Conservation (phyloP, 805 yeast species). For the Candida loeiensis region DNA sequence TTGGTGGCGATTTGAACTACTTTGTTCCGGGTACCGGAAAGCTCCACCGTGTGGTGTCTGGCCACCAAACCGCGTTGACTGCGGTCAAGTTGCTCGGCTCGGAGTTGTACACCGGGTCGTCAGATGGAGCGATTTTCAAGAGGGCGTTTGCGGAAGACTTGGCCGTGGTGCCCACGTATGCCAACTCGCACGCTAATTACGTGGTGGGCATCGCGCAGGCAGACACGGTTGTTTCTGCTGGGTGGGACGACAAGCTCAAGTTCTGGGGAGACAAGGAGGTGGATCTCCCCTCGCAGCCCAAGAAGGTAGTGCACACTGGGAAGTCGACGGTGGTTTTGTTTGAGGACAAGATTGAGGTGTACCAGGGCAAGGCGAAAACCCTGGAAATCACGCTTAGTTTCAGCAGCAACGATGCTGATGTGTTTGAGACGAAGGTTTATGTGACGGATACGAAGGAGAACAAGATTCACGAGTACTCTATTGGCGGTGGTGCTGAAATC, state of each 20-base stretch:
- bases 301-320: constrained; percentile 26
- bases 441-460: constrained; percentile 30
- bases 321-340: constrained; percentile 28
- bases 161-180: constrained; percentile 32
- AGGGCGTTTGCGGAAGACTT: constrained; percentile 43
- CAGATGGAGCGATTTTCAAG: constrained; percentile 68
- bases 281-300: constrained; percentile 33
- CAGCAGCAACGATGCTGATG: constrained; percentile 13
- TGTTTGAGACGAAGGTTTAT: constrained; percentile 16
- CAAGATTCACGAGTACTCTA: constrained; percentile 26
- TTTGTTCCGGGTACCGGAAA: constrained; percentile 38
- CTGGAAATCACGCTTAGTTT: constrained; percentile 21
- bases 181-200: constrained; percentile 55
- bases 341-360: constrained; percentile 29
- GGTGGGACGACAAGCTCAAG: constrained; percentile 85
- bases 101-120: constrained; percentile 60
- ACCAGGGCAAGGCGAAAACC: constrained; percentile 10
- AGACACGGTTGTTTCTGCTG: constrained; percentile 55
- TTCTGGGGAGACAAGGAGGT: constrained; percentile 22
- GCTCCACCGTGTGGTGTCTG: constrained; percentile 47
- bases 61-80: constrained; percentile 84
- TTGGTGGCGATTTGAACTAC: constrained; percentile 67
- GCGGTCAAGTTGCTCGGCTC: constrained; percentile 39
- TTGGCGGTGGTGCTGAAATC: constrained; percentile 18
- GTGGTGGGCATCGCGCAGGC: constrained; percentile 37